Conservation (phyloP, 1,139 yeast genomes). For the Diutina catenulata region DNA sequence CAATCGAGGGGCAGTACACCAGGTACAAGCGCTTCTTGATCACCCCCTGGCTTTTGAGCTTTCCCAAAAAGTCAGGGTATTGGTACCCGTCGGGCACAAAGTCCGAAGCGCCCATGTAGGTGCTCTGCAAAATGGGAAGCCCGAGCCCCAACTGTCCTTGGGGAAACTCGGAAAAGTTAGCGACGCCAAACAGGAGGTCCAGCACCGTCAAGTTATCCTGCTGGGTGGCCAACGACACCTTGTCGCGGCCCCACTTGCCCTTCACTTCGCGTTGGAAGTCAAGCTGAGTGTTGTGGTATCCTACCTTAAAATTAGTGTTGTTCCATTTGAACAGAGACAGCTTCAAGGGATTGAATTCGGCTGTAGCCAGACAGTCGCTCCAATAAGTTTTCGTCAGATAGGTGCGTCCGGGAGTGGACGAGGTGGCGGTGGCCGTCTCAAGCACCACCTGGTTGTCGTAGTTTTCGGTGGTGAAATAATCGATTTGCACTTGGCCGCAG, state of each 20-base stretch:
- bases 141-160: neutral
- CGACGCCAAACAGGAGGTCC: neutral
- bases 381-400: neutral
- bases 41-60: neutral
- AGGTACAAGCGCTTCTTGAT: constrained; percentile 1
- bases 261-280: neutral
- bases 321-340: neutral
- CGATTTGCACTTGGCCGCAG: neutral
- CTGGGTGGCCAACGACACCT: neutral
- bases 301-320: neutral
- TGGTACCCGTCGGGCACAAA: neutral
- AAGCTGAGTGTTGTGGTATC: neutral
- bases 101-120: neutral
- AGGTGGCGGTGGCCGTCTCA: neutral
- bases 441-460: neutral
- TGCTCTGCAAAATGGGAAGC: neutral
- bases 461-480: neutral
- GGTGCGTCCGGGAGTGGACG: neutral
- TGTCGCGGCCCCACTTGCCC: neutral
- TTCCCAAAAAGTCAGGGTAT: neutral
- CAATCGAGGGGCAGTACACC: neutral
- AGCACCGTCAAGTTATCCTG: neutral
- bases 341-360: neutral
- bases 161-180: neutral
- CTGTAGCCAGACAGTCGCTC: neutral